Evolutionary conservation across 208 protist genomes (phyloP), one percentile per base, ranked within the genome.

Genomic region (Crithidia expoeki): DNA sequence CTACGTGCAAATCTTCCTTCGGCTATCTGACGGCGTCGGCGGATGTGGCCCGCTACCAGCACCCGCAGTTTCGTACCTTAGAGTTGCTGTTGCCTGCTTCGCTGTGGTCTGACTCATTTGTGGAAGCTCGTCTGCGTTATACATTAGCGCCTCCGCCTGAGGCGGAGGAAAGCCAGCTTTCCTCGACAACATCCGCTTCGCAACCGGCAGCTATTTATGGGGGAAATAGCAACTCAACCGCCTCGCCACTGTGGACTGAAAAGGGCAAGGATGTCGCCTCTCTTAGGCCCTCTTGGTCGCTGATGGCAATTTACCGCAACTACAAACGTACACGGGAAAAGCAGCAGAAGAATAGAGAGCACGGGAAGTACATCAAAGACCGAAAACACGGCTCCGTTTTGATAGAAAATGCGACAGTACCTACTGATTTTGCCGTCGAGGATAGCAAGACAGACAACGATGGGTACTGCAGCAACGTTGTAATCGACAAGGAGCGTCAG

Each of bases 81-180:
- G 67, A 80, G 23, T 33, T 64, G 10, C 32, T 80, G 6, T 32
- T 80, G 25, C 68, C 74, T 1, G 21, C 33, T 25, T 47, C 68
- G 4, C 74, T 80, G 25, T 80, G 74, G 74, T 70, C 68, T 5
- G 61, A 74, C 17, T 71, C 74, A 9, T 80, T 72, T n/a, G 10
- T 75, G 44, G 32, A 71, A n/a, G 62, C 28, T 19, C 74, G 74
- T 16, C 10, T 58, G 4, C 55, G 32, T 2, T 76, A 53, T 42
- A 76, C 71, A 2, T 55, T 77, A 19, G 30, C 58, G 0, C 49
- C 30, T 6, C 50, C 23, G 16, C 34, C 16, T 10, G 2, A 27
- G 27, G 21, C 47, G 1, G 30, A 47, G 5, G 44, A 52, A 6
- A 7, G 14, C 47, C n/a, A 17, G 9, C 47, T 52, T 5, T n/a